phyloP scores from a whole-genome alignment of 176 grass and related monocot species.

The Paspalum notatum region DNA sequence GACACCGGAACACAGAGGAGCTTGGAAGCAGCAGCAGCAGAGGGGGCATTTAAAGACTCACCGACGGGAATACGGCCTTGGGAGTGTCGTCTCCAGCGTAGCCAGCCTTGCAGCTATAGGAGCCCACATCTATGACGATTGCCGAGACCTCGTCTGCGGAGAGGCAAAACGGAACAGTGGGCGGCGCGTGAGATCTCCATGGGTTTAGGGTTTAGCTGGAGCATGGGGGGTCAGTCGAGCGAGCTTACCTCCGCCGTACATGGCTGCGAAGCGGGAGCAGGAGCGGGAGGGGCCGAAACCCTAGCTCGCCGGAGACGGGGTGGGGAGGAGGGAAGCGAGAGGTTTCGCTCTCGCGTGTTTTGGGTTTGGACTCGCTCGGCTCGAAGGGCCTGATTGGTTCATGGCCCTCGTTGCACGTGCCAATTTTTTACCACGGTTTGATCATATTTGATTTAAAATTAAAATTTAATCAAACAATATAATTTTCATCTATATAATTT shows the following conservation, averaged over 20 bases:
- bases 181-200: conserved; percentile 39
- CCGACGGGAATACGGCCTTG: conserved; percentile 95
- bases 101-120: conserved; percentile 97
- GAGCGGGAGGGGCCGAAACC: conserved; percentile 38
- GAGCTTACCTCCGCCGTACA: conserved; percentile 96
- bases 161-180: not conserved
- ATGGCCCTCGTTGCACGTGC: too few species aligned
- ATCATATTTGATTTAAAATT: too few species aligned
- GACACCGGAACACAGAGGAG: not conserved
- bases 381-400: too few species aligned
- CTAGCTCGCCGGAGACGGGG: conserved; percentile 46
- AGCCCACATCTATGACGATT: conserved; percentile 94
- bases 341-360: not conserved
- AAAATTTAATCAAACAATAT: too few species aligned
- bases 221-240: not conserved
- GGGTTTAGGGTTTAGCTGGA: conserved; percentile 47
- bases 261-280: conserved; percentile 39
- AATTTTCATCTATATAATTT: too few species aligned
- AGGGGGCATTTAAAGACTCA: conserved; percentile 41
- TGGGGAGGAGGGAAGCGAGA: not conserved
- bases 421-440: too few species aligned
- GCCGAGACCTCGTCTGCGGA: conserved; percentile 92
- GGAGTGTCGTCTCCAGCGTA: conserved; percentile 97
- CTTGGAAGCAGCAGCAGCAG: not conserved
- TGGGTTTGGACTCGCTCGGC: not conserved